A percentile compares a stretch with the other conserved stretches of the same genome.
phyloP scores from a whole-genome alignment of 768 basidiomycete species.

The Solioccasus polychromus region DNA sequence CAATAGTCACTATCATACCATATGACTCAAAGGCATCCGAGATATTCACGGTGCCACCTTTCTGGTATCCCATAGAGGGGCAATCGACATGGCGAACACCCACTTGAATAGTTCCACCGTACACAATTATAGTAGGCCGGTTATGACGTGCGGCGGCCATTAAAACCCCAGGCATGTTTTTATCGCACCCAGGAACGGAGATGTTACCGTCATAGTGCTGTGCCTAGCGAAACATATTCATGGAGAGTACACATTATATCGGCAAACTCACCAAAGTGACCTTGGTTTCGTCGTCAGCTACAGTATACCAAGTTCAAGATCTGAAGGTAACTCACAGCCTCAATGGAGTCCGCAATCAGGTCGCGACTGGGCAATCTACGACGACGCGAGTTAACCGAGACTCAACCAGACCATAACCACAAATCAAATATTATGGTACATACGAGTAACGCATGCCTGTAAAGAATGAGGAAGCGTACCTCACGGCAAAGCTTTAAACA shows the following conservation, averaged over 20 bases:
- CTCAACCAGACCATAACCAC: neutral
- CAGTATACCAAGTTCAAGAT: neutral
- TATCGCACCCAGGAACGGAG: constrained; percentile 84
- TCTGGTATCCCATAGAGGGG: constrained; percentile 69
- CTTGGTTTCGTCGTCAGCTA: constrained; percentile 29
- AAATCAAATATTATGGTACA: constrained; percentile 33
- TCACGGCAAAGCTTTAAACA: constrained; percentile 16
- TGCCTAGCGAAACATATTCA: constrained; percentile 43
- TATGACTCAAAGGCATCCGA: constrained; percentile 84
- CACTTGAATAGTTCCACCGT: constrained; percentile 80
- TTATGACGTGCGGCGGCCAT: constrained; percentile 87
- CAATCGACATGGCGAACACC: constrained; percentile 79
- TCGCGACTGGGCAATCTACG: constrained; percentile 79
- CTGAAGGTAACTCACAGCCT: constrained; percentile 50
- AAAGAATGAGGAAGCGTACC: neutral
- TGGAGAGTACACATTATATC: neutral
- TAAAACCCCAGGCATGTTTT: constrained; percentile 89
- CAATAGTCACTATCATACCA: constrained; percentile 42
- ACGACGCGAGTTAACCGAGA: constrained; percentile 1
- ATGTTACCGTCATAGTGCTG: constrained; percentile 90
- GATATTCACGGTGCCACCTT: constrained; percentile 83
- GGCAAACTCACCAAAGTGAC: constrained; percentile 49
- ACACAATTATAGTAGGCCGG: constrained; percentile 83
- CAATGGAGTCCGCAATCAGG: constrained; percentile 86
- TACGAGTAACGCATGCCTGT: constrained; percentile 87